Base-by-base conservation (phyloP, 768 basidiomycete species). In the Paxillus ammoniavirescens region DNA sequence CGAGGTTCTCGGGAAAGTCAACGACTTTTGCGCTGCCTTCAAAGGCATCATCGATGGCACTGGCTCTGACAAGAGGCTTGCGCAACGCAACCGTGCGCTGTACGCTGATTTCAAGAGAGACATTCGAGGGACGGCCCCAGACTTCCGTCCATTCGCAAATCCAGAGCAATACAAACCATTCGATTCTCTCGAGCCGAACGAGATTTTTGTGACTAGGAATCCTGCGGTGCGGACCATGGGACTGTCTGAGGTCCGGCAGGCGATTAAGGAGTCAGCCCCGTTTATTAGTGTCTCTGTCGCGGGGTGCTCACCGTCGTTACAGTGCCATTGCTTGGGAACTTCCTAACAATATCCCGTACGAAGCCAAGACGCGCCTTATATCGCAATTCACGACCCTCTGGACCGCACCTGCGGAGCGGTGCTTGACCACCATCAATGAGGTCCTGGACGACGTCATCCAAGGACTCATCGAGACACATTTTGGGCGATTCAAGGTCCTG, bases 291-390 rank as follows among this genome's bases (percentile, higher is more conserved):
- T 26, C n/a, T 42, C 10, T 26, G 2, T 15, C 33, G 17, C 8
- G 26, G 13, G 43, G 13, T 30, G 6, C 49, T 59, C 0, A 67
- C 10, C 1, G 5, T 37, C 4, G 12, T 5, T n/a, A 23, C 23
- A 79, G 78, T 10, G 69, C 71, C 8, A 67, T 69, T 30, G 70
- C 65, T 2, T 78, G 77, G 77, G 75, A 79, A 46, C 69, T 79
- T 26, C 75, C 75, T 0, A 61, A 65, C 5, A 68, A 77, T 36
- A 57, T 76, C 23, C 77, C 77, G 0, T 77, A 69, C 49, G 69
- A 68, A 26, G 76, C 77, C 10, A 77, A 74, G 44, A 57, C 52
- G 10, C 62, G 60, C 28, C 66, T 78, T 14, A 77, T 80, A 35
- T 54, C 57, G 4, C 45, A 56, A 12, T 73, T 67, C 43, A 72